These are phyloP conservation scores for Mortierella claussenii DNA, from an alignment of 192 early-diverging fungal species.

Conservation along the genomic window DNA sequence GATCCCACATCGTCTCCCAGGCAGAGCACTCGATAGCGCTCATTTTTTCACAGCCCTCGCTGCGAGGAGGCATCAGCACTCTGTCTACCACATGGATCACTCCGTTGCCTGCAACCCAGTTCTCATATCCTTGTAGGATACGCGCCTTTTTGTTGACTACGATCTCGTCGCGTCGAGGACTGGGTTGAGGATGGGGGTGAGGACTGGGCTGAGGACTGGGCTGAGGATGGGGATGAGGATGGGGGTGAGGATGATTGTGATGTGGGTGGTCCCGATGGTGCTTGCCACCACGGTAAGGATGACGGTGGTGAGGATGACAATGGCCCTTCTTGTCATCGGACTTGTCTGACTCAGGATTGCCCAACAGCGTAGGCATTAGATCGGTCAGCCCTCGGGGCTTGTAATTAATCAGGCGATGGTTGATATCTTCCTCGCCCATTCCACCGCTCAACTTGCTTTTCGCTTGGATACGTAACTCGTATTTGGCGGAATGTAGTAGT, in stretches of 20 bases:
- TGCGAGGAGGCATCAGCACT: slow-evolving; percentile 55
- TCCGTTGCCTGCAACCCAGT: slow-evolving; percentile 56
- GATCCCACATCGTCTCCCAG: slow-evolving; percentile 38
- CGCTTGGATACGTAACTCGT: slow-evolving; percentile 16
- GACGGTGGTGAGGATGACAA: slow-evolving; percentile 6
- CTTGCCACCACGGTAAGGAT: slow-evolving; percentile 3
- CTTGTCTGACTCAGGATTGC: not conserved
- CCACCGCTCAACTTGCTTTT: slow-evolving; percentile 2
- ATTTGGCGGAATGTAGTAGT: slow-evolving; percentile 18
- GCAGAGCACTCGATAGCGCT: slow-evolving; percentile 21
- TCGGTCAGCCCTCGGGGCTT: too few relatives aligned
- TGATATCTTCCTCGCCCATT: not conserved
- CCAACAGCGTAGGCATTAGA: too few relatives aligned
- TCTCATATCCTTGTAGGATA: slow-evolving; percentile 23
- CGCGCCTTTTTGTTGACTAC: slow-evolving; percentile 21
- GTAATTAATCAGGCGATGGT: too few relatives aligned
- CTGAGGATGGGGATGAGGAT: slow-evolving; percentile 4
- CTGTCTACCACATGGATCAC: slow-evolving; percentile 59
- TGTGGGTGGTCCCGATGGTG: slow-evolving; percentile 4
- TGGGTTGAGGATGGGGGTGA: not conserved
- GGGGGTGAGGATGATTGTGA: slow-evolving; percentile 5
- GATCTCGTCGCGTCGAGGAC: slow-evolving; percentile 19
- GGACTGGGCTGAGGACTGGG: not conserved
- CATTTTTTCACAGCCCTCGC: slow-evolving; percentile 33
- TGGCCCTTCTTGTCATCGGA: not conserved